These are phyloP conservation scores for Saturnispora sekii DNA, from an alignment of 805 yeast species.

Conservation along the genomic window DNA sequence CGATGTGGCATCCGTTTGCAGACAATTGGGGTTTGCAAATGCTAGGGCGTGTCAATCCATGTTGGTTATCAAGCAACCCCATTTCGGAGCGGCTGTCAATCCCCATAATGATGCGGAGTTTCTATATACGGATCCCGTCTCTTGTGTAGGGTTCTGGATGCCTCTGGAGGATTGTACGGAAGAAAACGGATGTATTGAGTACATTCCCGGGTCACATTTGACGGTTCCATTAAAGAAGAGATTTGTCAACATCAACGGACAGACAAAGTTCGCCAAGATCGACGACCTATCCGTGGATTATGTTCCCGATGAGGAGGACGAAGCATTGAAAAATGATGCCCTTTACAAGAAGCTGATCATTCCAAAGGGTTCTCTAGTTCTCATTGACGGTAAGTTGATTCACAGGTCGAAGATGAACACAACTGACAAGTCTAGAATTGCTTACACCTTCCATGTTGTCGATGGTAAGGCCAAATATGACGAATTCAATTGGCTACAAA, in stretches of 20 bases:
- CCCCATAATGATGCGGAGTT: slow-evolving; percentile 71
- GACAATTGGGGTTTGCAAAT: slow-evolving; percentile 43
- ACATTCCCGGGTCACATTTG: slow-evolving; percentile 63
- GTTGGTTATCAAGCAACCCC: slow-evolving; percentile 73
- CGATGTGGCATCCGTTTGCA: slow-evolving; percentile 42
- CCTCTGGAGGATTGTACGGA: slow-evolving; percentile 66
- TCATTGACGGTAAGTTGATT: slow-evolving; percentile 62
- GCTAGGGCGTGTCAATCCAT: slow-evolving; percentile 71
- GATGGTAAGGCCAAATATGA: slow-evolving; percentile 61
- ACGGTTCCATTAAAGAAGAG: slow-evolving; percentile 46
- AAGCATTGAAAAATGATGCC: slow-evolving; percentile 22
- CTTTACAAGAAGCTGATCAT: slow-evolving; percentile 48
- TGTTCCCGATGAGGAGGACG: slow-evolving; percentile 18
- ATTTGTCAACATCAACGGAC: slow-evolving; percentile 49
- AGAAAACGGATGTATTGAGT: slow-evolving; percentile 60
- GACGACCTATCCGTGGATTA: slow-evolving; percentile 15
- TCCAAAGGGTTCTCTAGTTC: slow-evolving; percentile 60
- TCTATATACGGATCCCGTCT: slow-evolving; percentile 58
- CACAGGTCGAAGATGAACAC: slow-evolving; percentile 60
- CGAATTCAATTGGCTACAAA: slow-evolving; percentile 64
- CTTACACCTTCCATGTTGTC: slow-evolving; percentile 72
- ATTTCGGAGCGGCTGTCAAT: slow-evolving; percentile 64
- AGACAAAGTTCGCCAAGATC: slow-evolving; percentile 44
- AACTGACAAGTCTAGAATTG: slow-evolving; percentile 51
- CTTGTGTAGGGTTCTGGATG: slow-evolving; percentile 74